Percentiles rank a stretch among this genome's conserved stretches.
phyloP scores from a whole-genome alignment of 2,329 filamentous ascomycete species.

The Aspergillus quadricinctus region DNA sequence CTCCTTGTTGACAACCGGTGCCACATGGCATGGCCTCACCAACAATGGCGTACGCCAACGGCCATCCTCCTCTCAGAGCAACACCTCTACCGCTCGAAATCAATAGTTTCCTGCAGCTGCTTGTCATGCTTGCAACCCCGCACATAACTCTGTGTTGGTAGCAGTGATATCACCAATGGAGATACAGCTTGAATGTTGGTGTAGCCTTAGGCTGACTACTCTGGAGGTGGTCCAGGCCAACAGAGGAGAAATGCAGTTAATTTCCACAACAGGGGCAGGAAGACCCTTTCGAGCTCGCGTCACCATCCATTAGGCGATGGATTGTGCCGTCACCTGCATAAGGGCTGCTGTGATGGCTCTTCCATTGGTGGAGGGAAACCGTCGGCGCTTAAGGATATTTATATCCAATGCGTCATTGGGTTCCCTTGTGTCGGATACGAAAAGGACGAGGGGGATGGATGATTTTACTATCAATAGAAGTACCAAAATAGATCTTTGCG shows the following conservation, averaged over 20 bases:
- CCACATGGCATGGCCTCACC: not conserved
- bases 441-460: not conserved
- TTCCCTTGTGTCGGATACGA: slow-evolving; percentile 4
- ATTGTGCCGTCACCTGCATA: not conserved
- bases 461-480: slow-evolving; percentile 7
- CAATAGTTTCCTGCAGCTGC: not conserved
- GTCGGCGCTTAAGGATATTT: slow-evolving; percentile 15
- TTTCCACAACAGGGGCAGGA: not conserved
- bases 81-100: not conserved
- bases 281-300: not conserved
- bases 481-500: slow-evolving; percentile 2
- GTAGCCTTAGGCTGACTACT: not conserved
- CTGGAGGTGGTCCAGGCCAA: too few species aligned
- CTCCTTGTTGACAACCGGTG: not conserved
- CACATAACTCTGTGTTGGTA: not conserved
- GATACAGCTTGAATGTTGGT: not conserved
- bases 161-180: not conserved
- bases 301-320: not conserved
- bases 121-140: not conserved
- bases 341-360: not conserved
- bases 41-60: not conserved
- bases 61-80: not conserved
- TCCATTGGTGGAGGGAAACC: not conserved
- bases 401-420: slow-evolving; percentile 7
- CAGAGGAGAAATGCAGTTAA: not conserved